Conservation (phyloP, 306 rosid genomes). For the Acacia melanoxylon region DNA sequence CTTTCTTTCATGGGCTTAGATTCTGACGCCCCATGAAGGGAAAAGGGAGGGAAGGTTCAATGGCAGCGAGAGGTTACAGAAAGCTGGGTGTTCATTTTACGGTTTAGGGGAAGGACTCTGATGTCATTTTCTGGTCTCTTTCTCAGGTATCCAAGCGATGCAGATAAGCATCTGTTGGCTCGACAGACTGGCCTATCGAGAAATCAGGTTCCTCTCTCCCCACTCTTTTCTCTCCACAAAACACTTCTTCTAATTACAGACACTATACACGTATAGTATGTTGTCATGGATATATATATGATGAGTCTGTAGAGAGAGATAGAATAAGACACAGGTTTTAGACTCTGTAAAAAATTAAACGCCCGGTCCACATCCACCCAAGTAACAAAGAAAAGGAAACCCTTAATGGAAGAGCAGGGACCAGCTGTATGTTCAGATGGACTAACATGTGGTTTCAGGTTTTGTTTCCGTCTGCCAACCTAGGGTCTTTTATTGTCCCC, state of each 20-base stretch:
- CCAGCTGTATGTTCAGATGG: slow-evolving; percentile 54
- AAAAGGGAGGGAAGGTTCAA: slow-evolving; percentile 34
- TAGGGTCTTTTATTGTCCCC: slow-evolving; percentile 5
- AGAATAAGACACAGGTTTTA: slow-evolving; percentile 25
- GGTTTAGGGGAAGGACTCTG: slow-evolving; percentile 52
- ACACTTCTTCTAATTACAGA: background rate
- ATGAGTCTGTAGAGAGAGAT: background rate
- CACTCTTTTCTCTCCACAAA: slow-evolving; percentile 22
- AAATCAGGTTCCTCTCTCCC: slow-evolving; percentile 71
- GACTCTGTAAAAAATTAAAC: slow-evolving; percentile 4
- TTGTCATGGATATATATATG: background rate
- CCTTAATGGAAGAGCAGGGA: slow-evolving; percentile 32
- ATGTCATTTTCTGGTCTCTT: slow-evolving; percentile 83
- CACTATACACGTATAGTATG: background rate
- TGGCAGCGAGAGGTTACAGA: slow-evolving; percentile 36
- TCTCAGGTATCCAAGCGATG: slow-evolving; percentile 98
- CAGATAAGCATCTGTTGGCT: slow-evolving; percentile 93
- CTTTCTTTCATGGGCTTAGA: slow-evolving; percentile 50
- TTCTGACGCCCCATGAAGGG: slow-evolving; percentile 80
- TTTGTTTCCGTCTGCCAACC: slow-evolving; percentile 34
- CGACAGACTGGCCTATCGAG: slow-evolving; percentile 90
- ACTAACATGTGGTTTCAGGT: slow-evolving; percentile 45
- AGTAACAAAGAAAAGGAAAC: slow-evolving; percentile 14
- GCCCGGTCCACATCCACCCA: slow-evolving; percentile 33
- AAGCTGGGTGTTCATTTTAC: slow-evolving; percentile 50